Conservation (phyloP, 306 rosid genomes). For the Dalbergia cultrata region DNA sequence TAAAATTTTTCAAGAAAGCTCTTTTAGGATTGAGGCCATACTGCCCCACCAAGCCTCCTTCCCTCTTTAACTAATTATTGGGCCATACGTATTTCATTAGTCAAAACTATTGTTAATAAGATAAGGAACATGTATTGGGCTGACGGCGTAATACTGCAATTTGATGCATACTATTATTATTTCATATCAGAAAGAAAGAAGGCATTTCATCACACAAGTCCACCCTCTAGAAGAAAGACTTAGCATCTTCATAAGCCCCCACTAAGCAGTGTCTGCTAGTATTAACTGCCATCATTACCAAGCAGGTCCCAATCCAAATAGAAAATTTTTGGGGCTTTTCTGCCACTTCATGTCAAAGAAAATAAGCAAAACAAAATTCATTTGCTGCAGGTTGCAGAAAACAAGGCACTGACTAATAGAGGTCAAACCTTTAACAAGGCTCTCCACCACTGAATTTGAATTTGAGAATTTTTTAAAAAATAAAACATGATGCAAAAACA, state of each 20-base stretch:
- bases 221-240: constrained; percentile 20
- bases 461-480: not conserved
- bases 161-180: constrained; percentile 30
- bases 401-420: constrained; percentile 1
- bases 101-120: constrained; percentile 26
- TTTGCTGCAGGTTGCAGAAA: not conserved
- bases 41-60: not conserved
- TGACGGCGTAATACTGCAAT: constrained; percentile 69
- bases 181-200: constrained; percentile 1
- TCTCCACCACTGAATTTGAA: constrained; percentile 41
- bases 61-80: constrained; percentile 44
- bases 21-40: constrained; percentile 14
- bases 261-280: constrained; percentile 48
- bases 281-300: constrained; percentile 28
- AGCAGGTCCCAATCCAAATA: constrained; percentile 41
- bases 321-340: not conserved
- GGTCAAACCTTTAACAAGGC: constrained; percentile 36
- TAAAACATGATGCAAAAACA: not conserved
- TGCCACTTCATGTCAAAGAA: not conserved
- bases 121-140: constrained; percentile 47
- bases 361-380: constrained; percentile 15
- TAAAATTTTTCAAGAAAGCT: constrained; percentile 1
- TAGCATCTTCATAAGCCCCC: constrained; percentile 50
- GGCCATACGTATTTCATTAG: constrained; percentile 43
- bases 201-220: constrained; percentile 30